These are phyloP conservation scores for Gliomastix tumulicola DNA, from an alignment of 2,329 filamentous ascomycete species.

Conservation along the genomic window DNA sequence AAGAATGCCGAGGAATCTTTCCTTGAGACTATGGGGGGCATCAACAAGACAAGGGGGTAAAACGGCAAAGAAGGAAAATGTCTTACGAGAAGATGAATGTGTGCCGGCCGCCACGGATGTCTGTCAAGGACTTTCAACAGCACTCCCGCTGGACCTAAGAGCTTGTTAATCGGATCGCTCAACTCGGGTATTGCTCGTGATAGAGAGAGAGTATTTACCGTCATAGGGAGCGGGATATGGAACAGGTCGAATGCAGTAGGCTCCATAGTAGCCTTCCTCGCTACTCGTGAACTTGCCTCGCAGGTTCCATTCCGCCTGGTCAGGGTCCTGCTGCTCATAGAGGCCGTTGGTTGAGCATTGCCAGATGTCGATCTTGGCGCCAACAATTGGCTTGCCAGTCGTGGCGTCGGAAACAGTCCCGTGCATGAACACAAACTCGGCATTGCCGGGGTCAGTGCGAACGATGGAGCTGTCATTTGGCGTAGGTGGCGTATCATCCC, in stretches of 20 bases:
- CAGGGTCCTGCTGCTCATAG: constrained; percentile 62
- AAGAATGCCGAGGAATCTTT: too few species aligned
- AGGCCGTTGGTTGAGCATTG: constrained; percentile 57
- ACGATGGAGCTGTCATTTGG: constrained; percentile 63
- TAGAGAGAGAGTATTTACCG: neutral
- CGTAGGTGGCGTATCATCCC: constrained; percentile 58
- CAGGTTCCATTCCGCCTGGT: constrained; percentile 57
- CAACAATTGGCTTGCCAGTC: constrained; percentile 53
- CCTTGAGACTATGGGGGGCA: too few species aligned
- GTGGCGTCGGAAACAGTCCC: constrained; percentile 40
- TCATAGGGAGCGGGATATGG: constrained; percentile 21
- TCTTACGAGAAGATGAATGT: constrained; percentile 27
- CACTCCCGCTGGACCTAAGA: constrained; percentile 17
- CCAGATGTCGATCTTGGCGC: constrained; percentile 64
- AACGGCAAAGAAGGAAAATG: too few species aligned
- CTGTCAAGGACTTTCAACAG: constrained; percentile 24
- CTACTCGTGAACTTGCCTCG: constrained; percentile 60
- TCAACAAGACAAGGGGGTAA: too few species aligned
- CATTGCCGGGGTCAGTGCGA: constrained; percentile 32
- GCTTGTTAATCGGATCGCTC: too few species aligned
- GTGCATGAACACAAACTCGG: constrained; percentile 51
- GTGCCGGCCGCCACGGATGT: constrained; percentile 26
- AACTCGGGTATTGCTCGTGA: constrained; percentile 6
- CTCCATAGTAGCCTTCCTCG: constrained; percentile 50
- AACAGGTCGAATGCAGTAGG: constrained; percentile 49